phyloP scores from a whole-genome alignment of 2,329 filamentous ascomycete genomes.

The Trichoderma semiorbis region DNA sequence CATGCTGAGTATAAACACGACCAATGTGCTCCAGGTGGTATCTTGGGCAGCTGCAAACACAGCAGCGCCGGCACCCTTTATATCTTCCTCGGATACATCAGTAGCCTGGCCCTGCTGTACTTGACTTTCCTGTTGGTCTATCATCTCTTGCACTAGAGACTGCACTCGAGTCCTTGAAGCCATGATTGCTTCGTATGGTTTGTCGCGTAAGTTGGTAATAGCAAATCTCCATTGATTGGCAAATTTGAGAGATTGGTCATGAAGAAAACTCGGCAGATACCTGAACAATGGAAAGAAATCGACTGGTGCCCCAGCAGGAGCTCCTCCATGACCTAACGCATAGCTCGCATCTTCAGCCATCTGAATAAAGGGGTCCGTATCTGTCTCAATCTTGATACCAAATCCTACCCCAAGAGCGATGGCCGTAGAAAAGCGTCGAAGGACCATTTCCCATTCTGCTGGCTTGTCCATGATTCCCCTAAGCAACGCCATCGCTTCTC shows the following conservation, averaged over 20 bases:
- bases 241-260: slow-evolving; percentile 31
- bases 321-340: slow-evolving; percentile 29
- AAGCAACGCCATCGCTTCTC: slow-evolving; percentile 32
- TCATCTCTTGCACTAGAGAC: slow-evolving; percentile 29
- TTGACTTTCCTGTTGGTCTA: slow-evolving; percentile 26
- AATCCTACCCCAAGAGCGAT: slow-evolving; percentile 43
- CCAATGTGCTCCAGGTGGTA: slow-evolving; percentile 42
- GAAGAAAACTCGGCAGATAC: slow-evolving; percentile 39
- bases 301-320: slow-evolving; percentile 37
- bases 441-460: slow-evolving; percentile 35
- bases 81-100: slow-evolving; percentile 40
- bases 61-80: slow-evolving; percentile 48
- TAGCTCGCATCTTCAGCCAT: slow-evolving; percentile 34
- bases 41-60: slow-evolving; percentile 47
- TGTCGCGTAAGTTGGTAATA: slow-evolving; percentile 41
- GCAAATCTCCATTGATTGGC: slow-evolving; percentile 31
- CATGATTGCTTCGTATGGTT: slow-evolving; percentile 39
- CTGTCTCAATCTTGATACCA: slow-evolving; percentile 37
- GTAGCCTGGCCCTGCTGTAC: slow-evolving; percentile 27
- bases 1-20: slow-evolving; percentile 45
- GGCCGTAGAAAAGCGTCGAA: slow-evolving; percentile 39
- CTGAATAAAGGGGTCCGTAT: slow-evolving; percentile 40
- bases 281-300: slow-evolving; percentile 47
- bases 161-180: slow-evolving; percentile 29
- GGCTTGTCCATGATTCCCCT: slow-evolving; percentile 32